These are phyloP conservation scores for Naematelia aurantialba DNA, from an alignment of 768 basidiomycete species.

Conservation along the genomic window DNA sequence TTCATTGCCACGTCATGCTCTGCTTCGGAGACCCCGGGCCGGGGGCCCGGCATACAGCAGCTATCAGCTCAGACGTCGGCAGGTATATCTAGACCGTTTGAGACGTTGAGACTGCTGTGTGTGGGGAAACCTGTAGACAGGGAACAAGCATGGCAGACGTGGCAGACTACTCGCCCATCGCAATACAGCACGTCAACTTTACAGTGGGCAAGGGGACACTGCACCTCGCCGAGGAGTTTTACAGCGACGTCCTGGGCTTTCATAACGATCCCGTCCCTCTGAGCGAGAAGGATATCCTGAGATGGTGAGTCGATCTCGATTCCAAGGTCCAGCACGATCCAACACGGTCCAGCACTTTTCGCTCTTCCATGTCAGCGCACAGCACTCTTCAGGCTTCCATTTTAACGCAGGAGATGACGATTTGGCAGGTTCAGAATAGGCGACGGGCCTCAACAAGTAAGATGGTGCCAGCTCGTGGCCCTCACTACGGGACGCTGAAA, in stretches of 20 bases:
- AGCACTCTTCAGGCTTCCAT: too few species aligned
- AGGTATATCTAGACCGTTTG: too few species aligned
- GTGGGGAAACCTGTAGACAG: too few species aligned
- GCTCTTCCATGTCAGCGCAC: too few species aligned
- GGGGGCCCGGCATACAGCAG: too few species aligned
- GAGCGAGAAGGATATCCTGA: constrained; percentile 29
- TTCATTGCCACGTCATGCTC: background rate
- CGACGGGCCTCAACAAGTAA: constrained; percentile 39
- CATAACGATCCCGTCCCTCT: constrained; percentile 38
- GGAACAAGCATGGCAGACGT: too few species aligned
- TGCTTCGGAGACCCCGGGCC: background rate
- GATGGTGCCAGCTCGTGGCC: background rate
- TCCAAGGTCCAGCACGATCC: background rate
- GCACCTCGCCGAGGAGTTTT: constrained; percentile 44
- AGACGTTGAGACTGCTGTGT: too few species aligned
- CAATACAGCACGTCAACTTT: constrained; percentile 45
- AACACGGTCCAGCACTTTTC: too few species aligned
- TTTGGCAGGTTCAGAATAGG: constrained; percentile 35
- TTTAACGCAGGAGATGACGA: background rate
- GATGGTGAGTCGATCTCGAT: constrained; percentile 38
- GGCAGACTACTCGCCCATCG: constrained; percentile 25
- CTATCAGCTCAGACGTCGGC: too few species aligned
- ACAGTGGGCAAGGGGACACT: constrained; percentile 38
- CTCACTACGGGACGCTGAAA: background rate
- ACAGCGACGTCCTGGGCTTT: constrained; percentile 42